A percentile compares a stretch with the other conserved stretches of the same genome.
Conservation (phyloP, 108 stramenopile species). For the Nannochloropsis salina region DNA sequence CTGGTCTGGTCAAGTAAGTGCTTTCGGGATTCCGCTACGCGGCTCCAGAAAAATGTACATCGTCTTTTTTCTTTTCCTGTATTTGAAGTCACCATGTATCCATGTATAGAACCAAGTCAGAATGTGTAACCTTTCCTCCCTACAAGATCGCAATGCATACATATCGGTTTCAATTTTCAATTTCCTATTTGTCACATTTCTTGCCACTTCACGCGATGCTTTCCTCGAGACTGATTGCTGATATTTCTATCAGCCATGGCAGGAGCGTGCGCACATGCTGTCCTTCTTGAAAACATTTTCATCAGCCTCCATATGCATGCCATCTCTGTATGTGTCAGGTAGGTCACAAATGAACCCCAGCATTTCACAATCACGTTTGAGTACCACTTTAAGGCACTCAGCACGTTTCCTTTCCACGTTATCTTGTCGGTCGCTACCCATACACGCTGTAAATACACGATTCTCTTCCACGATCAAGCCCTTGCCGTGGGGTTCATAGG, state of each 20-base stretch:
- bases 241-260: neutral
- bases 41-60: no score
- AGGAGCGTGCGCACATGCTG: constrained; percentile 16
- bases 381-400: neutral
- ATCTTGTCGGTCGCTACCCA: neutral
- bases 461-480: neutral
- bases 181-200: no score
- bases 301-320: constrained; percentile 15
- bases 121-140: no score
- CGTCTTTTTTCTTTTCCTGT: no score
- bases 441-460: constrained; percentile 9
- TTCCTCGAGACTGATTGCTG: no score
- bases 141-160: no score
- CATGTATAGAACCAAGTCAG: no score
- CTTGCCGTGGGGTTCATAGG: neutral
- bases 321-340: constrained; percentile 7
- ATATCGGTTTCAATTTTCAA: no score
- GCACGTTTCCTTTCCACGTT: neutral
- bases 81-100: no score
- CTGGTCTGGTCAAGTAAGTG: no score
- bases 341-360: constrained; percentile 9
- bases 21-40: no score
- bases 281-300: neutral
- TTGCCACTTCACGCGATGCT: no score
- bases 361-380: constrained; percentile 1